Percentiles rank a stretch among this genome's conserved stretches.
phyloP scores from a whole-genome alignment of 192 early-diverging fungal species.

The Dissophora ornata region DNA sequence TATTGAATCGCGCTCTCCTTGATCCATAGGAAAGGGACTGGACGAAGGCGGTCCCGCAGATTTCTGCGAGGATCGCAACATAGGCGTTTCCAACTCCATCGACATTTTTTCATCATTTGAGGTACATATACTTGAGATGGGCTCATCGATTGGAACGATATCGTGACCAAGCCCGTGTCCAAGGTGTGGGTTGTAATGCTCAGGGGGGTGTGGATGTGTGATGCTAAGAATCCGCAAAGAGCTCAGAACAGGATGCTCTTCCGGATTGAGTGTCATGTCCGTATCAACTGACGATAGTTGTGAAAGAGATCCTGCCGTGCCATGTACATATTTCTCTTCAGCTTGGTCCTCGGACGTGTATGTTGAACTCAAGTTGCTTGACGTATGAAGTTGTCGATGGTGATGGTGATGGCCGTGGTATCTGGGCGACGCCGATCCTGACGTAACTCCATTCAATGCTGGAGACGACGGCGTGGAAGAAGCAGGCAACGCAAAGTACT shows the following conservation, averaged over 20 bases:
- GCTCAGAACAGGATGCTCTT: conserved; percentile 35
- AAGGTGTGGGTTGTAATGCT: conserved; percentile 37
- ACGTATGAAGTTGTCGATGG: conserved; percentile 23
- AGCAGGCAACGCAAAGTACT: conserved; percentile 36
- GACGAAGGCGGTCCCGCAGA: not conserved
- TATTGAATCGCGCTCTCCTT: conserved; percentile 33
- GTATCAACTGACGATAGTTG: conserved; percentile 22
- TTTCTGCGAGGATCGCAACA: not conserved
- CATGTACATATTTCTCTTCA: not conserved
- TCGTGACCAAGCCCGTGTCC: conserved; percentile 51
- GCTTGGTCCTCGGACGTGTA: conserved; percentile 12
- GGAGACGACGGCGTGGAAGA: conserved; percentile 10
- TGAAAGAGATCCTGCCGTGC: conserved; percentile 14
- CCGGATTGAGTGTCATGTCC: conserved; percentile 14
- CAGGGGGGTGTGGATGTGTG: conserved; percentile 33
- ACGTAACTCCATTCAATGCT: not conserved
- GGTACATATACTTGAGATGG: not conserved
- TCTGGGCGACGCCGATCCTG: not conserved
- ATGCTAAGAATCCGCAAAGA: conserved; percentile 23
- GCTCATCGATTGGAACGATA: conserved; percentile 10
- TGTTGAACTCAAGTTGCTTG: conserved; percentile 29
- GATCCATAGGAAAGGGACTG: conserved; percentile 38
- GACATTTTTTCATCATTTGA: too few species aligned
- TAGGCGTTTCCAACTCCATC: not conserved
- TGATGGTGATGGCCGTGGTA: conserved; percentile 19